phyloP scores from a whole-genome alignment of 192 early-diverging fungal genomes.

The Coemansia sp. region DNA sequence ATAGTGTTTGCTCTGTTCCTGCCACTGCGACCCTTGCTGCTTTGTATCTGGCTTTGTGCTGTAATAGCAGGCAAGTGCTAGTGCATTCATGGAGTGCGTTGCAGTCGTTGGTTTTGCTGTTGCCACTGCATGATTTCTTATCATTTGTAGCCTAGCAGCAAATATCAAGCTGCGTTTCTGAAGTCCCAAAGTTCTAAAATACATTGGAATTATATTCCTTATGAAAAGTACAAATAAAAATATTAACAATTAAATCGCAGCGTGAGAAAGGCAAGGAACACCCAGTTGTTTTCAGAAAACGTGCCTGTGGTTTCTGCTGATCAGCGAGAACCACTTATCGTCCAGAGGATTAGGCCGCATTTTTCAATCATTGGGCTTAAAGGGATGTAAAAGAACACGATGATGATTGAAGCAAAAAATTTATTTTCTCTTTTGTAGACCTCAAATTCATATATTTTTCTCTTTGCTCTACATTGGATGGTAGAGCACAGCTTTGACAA shows the following conservation, averaged over 20 bases:
- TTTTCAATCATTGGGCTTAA: not conserved
- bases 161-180: not conserved
- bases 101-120: not conserved
- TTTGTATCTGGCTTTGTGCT: not conserved
- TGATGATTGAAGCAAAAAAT: not conserved
- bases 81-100: not conserved
- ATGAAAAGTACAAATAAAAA: slow-evolving; percentile 1
- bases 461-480: not conserved
- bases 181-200: not conserved
- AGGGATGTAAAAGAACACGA: not conserved
- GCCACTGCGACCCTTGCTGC: not conserved
- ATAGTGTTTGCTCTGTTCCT: not conserved
- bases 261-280: no score
- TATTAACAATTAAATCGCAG: not conserved
- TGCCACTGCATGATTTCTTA: not conserved
- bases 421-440: not conserved
- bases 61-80: not conserved
- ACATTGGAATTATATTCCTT: not conserved
- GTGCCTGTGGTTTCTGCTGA: no score
- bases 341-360: no score
- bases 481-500: not conserved
- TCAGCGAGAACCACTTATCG: no score
- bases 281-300: no score
- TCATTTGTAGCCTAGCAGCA: not conserved
- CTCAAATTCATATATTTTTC: not conserved